Conservation (phyloP, 2,329 filamentous ascomycete genomes). For the Fusarium sp. region DNA sequence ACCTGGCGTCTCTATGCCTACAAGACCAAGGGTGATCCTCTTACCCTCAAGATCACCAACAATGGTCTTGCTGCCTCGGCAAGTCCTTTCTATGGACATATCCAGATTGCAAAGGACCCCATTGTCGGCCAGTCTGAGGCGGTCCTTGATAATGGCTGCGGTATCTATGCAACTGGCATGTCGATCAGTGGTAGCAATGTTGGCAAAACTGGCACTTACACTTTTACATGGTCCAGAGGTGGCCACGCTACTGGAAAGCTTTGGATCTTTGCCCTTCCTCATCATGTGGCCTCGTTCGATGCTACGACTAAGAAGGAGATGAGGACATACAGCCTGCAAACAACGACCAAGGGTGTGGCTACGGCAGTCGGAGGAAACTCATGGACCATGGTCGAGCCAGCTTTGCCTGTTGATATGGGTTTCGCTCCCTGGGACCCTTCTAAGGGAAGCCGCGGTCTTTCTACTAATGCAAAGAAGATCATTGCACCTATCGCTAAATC, state of each 20-base stretch:
- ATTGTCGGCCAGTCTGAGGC: slow-evolving; percentile 67
- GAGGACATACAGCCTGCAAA: slow-evolving; percentile 73
- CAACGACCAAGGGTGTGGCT: slow-evolving; percentile 86
- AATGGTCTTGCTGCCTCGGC: slow-evolving; percentile 74
- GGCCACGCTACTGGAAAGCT: slow-evolving; percentile 72
- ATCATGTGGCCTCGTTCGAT: slow-evolving; percentile 84
- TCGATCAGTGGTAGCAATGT: slow-evolving; percentile 72
- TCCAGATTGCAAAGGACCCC: slow-evolving; percentile 87
- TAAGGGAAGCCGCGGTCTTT: slow-evolving; percentile 63
- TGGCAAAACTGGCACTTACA: slow-evolving; percentile 76
- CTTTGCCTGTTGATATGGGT: slow-evolving; percentile 79
- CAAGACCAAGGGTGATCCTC: slow-evolving; percentile 67
- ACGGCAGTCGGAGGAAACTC: slow-evolving; percentile 77
- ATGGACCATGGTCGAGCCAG: slow-evolving; percentile 82
- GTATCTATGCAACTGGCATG: slow-evolving; percentile 77
- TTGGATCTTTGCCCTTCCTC: slow-evolving; percentile 89
- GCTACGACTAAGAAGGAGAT: slow-evolving; percentile 62
- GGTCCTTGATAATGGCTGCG: slow-evolving; percentile 80
- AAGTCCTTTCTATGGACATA: slow-evolving; percentile 77
- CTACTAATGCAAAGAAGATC: slow-evolving; percentile 65
- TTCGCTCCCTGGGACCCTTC: slow-evolving; percentile 82
- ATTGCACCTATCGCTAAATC: slow-evolving; percentile 74
- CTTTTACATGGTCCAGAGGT: slow-evolving; percentile 77
- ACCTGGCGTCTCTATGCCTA: slow-evolving; percentile 87
- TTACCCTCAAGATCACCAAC: slow-evolving; percentile 76